These are phyloP conservation scores for Blastocystis sp. DNA, from an alignment of 352 stramenopile genomes.

Conservation along the genomic window DNA sequence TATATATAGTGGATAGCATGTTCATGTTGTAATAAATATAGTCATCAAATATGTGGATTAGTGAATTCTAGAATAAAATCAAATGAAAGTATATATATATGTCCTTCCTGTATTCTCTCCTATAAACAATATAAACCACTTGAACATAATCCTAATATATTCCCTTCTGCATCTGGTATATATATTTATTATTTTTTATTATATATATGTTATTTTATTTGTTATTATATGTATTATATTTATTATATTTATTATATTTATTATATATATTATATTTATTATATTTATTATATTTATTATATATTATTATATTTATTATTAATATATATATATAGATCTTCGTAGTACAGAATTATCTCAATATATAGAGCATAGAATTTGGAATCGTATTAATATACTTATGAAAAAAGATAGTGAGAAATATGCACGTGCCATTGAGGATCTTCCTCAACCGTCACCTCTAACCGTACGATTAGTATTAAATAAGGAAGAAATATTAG, in stretches of 20 bases:
- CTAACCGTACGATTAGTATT: slow-evolving; percentile 37
- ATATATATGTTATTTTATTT: background rate
- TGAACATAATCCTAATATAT: too few relatives aligned
- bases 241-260: background rate
- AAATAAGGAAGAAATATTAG: slow-evolving; percentile 11
- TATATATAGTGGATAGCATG: too few relatives aligned
- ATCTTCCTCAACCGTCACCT: slow-evolving; percentile 30
- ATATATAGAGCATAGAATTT: slow-evolving; percentile 38
- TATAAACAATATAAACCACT: too few relatives aligned
- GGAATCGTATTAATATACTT: slow-evolving; percentile 12
- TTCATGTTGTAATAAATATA: too few relatives aligned
- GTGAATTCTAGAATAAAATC: too few relatives aligned
- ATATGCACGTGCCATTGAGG: background rate
- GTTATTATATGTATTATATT: background rate
- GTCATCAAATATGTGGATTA: too few relatives aligned
- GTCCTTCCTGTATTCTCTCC: too few relatives aligned
- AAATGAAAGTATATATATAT: too few relatives aligned
- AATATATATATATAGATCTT: slow-evolving; percentile 27
- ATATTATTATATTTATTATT: background rate
- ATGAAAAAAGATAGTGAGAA: slow-evolving; percentile 8
- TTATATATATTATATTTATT: background rate
- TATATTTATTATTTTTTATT: background rate
- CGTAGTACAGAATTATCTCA: slow-evolving; percentile 34
- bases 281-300: background rate
- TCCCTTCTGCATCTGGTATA: too few relatives aligned